A percentile compares a stretch with the other conserved stretches of the same genome.
These are phyloP conservation scores for Russula griseocarnosa DNA, from an alignment of 768 basidiomycete species.

Conservation along the genomic window DNA sequence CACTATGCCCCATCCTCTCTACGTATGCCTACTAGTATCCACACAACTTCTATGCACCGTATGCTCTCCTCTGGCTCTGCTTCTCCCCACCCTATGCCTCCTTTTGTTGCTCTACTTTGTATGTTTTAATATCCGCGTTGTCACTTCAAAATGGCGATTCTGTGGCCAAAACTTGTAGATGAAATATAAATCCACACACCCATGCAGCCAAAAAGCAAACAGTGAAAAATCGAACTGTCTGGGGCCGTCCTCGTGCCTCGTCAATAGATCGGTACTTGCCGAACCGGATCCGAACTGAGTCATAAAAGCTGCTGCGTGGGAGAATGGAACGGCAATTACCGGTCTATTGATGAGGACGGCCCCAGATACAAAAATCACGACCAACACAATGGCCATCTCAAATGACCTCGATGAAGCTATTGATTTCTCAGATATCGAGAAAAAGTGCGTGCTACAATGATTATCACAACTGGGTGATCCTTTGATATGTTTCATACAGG, in stretches of 20 bases:
- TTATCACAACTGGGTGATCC: background rate
- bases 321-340: background rate
- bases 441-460: conserved; percentile 19
- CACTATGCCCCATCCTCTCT: background rate
- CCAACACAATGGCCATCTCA: conserved; percentile 14
- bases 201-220: no score
- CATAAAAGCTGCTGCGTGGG: no score
- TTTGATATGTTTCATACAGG: conserved; percentile 41
- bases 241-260: no score
- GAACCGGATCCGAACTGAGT: no score
- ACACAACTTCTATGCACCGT: background rate
- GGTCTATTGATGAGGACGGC: background rate
- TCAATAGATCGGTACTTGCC: no score
- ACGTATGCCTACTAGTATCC: background rate
- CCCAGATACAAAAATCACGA: background rate
- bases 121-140: background rate
- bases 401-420: conserved; percentile 23
- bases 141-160: background rate
- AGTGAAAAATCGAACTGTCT: no score
- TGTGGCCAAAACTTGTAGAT: background rate
- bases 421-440: conserved; percentile 28
- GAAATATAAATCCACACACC: background rate
- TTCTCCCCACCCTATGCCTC: background rate
- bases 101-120: background rate
- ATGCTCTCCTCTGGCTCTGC: background rate